These are phyloP conservation scores for Globisporangium carolinianum DNA, from an alignment of 352 stramenopile species.

Conservation along the genomic window DNA sequence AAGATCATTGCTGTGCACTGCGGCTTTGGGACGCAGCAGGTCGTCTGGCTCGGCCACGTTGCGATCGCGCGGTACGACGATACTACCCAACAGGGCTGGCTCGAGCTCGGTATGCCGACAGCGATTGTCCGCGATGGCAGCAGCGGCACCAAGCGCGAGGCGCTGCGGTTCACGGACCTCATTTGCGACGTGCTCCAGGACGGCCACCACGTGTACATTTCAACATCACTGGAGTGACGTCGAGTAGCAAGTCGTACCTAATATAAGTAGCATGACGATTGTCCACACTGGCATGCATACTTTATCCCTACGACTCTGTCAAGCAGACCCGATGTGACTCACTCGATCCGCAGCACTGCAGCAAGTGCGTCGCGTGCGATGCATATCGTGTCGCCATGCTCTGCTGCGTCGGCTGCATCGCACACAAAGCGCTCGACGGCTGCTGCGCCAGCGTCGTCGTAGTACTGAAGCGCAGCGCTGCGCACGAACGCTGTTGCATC, in stretches of 20 bases:
- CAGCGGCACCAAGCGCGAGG: conserved; percentile 21
- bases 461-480: conserved; percentile 22
- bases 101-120: conserved; percentile 36
- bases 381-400: background rate
- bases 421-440: conserved; percentile 3
- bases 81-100: conserved; percentile 29
- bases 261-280: background rate
- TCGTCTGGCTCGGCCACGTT: no score
- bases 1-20: no score
- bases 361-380: conserved; percentile 7
- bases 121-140: conserved; percentile 30
- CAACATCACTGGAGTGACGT: conserved; percentile 18
- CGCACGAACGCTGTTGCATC: conserved; percentile 13
- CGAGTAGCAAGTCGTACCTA: background rate
- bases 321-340: background rate
- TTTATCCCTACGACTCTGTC: background rate
- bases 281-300: no score
- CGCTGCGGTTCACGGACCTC: conserved; percentile 41
- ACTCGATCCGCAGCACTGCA: conserved; percentile 6
- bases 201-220: conserved; percentile 61
- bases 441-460: conserved; percentile 11
- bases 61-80: no score
- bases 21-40: no score
- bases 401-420: background rate
- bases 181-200: conserved; percentile 62